A percentile compares a stretch with the other conserved stretches of the same genome.
phyloP scores from a whole-genome alignment of 1,139 yeast species.

The Eremothecium sinecaudum region DNA sequence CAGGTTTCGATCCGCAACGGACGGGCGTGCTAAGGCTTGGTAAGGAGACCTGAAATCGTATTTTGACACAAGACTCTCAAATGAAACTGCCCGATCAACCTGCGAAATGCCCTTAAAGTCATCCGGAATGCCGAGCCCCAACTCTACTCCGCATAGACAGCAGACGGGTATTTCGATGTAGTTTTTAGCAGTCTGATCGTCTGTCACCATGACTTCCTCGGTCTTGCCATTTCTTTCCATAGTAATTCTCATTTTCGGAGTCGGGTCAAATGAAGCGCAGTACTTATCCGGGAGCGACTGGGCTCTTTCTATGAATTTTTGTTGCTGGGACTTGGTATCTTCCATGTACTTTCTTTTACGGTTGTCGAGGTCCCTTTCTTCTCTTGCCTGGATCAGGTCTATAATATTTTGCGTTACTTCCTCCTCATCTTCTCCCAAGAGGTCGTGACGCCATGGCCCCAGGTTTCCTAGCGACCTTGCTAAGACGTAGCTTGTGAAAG shows the following conservation, averaged over 20 bases:
- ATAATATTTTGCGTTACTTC: slow-evolving; percentile 32
- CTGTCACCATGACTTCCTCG: slow-evolving; percentile 25
- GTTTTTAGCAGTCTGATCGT: slow-evolving; percentile 17
- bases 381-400: slow-evolving; percentile 31
- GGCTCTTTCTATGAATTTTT: slow-evolving; percentile 17
- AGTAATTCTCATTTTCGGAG: slow-evolving; percentile 25
- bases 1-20: slow-evolving; percentile 49
- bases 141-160: slow-evolving; percentile 55
- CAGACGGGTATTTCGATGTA: slow-evolving; percentile 45
- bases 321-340: slow-evolving; percentile 25
- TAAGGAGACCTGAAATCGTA: slow-evolving; percentile 51
- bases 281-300: slow-evolving; percentile 19
- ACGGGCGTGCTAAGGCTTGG: slow-evolving; percentile 43
- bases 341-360: slow-evolving; percentile 28
- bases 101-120: slow-evolving; percentile 34
- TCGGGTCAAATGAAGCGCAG: slow-evolving; percentile 26
- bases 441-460: slow-evolving; percentile 6
- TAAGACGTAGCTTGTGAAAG: slow-evolving; percentile 2
- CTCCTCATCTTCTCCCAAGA: slow-evolving; percentile 18
- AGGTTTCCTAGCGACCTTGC: slow-evolving; percentile 4
- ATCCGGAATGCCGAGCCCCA: slow-evolving; percentile 63
- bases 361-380: slow-evolving; percentile 32
- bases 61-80: slow-evolving; percentile 28
- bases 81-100: slow-evolving; percentile 19
- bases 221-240: slow-evolving; percentile 28